Evolutionary conservation across 371 early-diverging fungal genomes (phyloP).

Genomic region (Saksenaea vasiformis): DNA sequence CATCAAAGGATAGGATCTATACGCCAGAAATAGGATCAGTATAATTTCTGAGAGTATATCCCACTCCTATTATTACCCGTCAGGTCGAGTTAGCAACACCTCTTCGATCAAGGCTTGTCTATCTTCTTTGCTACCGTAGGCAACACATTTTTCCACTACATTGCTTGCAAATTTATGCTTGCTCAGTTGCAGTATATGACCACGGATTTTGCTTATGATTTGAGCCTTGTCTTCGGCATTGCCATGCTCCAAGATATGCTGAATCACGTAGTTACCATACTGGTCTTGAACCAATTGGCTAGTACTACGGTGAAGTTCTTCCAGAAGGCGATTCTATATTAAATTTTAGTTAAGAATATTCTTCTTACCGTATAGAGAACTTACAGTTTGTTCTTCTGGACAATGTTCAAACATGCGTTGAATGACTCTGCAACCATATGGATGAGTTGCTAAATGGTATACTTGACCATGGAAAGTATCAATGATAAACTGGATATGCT

Average conservation of each 20-base stretch:
- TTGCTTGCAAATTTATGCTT: slow-evolving; percentile 99
- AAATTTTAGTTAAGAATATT: neutral
- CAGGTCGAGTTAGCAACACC: slow-evolving; percentile 68
- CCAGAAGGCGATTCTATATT: slow-evolving; percentile 70
- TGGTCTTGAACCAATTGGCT: slow-evolving; percentile 96
- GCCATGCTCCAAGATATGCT: slow-evolving; percentile 97
- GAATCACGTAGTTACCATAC: slow-evolving; percentile 98
- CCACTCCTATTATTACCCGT: slow-evolving; percentile 52
- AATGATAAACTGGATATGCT: slow-evolving; percentile 94
- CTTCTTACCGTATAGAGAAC: slow-evolving; percentile 1
- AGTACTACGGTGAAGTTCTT: slow-evolving; percentile 91
- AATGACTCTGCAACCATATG: slow-evolving; percentile 99
- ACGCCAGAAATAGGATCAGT: neutral
- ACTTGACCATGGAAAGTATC: slow-evolving; percentile 98
- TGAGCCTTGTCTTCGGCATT: slow-evolving; percentile 80
- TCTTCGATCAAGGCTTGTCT: slow-evolving; percentile 85
- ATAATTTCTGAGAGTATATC: neutral
- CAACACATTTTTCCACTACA: slow-evolving; percentile 96
- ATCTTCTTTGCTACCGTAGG: slow-evolving; percentile 72
- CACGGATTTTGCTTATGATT: slow-evolving; percentile 90
- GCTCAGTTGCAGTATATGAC: slow-evolving; percentile 85
- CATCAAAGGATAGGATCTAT: slow-evolving; percentile 79
- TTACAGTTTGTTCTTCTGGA: slow-evolving; percentile 78
- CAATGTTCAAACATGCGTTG: slow-evolving; percentile 99
- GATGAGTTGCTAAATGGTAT: slow-evolving; percentile 95